Conservation (phyloP, 768 basidiomycete genomes). For the Paxillus involutus region DNA sequence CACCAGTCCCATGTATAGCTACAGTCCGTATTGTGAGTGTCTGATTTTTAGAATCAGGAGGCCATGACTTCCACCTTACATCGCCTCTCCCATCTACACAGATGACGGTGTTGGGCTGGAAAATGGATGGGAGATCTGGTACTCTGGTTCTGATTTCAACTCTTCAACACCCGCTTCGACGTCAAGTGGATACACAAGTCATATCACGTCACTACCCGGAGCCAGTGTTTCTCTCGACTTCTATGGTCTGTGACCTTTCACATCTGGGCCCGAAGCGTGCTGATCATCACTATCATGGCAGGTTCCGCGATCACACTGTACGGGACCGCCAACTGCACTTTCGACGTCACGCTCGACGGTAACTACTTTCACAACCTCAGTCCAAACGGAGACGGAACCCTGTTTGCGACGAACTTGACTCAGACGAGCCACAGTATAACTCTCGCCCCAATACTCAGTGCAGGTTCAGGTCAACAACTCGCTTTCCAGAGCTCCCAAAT, state of each 20-base stretch:
- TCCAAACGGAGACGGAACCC: background rate
- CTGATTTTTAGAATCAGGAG: background rate
- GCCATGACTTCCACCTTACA: background rate
- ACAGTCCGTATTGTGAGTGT: slow-evolving; percentile 5
- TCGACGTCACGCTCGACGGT: slow-evolving; percentile 8
- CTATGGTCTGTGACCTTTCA: slow-evolving; percentile 16
- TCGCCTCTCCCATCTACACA: background rate
- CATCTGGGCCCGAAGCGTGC: background rate
- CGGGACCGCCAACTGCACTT: slow-evolving; percentile 9
- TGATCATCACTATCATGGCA: background rate
- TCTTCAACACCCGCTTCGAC: background rate
- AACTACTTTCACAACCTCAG: background rate
- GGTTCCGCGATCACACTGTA: background rate
- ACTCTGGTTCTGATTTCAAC: slow-evolving; percentile 9
- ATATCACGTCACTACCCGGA: slow-evolving; percentile 19
- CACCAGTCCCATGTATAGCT: background rate
- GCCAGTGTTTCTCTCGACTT: slow-evolving; percentile 27
- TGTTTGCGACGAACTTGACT: background rate
- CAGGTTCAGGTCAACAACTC: too few relatives aligned
- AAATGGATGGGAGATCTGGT: slow-evolving; percentile 12
- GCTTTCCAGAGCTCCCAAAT: slow-evolving; percentile 2
- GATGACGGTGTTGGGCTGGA: slow-evolving; percentile 5
- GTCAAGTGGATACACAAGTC: slow-evolving; percentile 1
- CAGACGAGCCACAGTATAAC: background rate
- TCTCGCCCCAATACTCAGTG: too few relatives aligned